Conservation (phyloP, 257 asterid genomes). For the Solanum phureja region DNA sequence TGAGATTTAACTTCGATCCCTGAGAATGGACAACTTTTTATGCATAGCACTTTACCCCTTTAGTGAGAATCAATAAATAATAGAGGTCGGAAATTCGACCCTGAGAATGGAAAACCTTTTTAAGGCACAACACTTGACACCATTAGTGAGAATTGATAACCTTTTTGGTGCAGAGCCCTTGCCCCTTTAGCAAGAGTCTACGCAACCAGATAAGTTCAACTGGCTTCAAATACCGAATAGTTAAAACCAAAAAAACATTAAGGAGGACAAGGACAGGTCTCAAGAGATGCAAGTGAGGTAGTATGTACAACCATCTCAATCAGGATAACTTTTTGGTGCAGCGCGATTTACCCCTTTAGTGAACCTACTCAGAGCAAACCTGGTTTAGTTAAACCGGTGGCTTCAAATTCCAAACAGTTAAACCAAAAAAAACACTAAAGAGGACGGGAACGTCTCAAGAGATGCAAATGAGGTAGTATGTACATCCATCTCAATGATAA, state of each 20-base stretch:
- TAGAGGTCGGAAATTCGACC: no score
- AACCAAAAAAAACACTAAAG: background rate
- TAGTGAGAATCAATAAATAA: background rate
- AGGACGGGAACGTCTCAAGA: background rate
- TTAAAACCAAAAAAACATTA: background rate
- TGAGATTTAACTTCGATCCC: no score
- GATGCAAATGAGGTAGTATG: background rate
- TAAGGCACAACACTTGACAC: no score
- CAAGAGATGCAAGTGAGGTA: background rate
- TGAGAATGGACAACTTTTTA: background rate
- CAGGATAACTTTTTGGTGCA: background rate
- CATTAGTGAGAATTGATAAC: background rate
- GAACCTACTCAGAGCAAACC: background rate
- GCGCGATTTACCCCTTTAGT: background rate
- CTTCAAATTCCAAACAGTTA: background rate
- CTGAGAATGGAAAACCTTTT: no score
- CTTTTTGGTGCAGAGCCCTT: background rate
- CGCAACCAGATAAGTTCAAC: background rate
- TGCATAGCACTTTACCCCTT: no score
- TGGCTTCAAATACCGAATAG: background rate
- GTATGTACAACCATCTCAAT: background rate
- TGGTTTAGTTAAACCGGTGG: background rate
- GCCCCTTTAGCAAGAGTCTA: background rate
- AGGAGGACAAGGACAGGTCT: background rate
- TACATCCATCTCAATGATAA: constrained; percentile 13